These are phyloP conservation scores for Aspergillus oerlinghausenensis DNA, from an alignment of 2,329 filamentous ascomycete genomes.

Conservation along the genomic window DNA sequence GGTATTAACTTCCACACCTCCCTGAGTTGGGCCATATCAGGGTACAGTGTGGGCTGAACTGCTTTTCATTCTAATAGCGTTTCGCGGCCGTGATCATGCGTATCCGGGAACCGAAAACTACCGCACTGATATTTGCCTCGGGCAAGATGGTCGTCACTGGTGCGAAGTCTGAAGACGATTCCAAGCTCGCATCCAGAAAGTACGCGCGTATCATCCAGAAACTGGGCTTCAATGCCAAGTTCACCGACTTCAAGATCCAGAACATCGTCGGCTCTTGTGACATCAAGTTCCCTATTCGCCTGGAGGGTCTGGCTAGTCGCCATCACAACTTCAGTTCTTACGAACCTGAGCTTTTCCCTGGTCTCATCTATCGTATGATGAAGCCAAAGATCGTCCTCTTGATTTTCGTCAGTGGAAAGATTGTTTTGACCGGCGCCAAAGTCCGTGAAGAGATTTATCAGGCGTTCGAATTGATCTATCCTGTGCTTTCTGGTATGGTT, in stretches of 20 bases:
- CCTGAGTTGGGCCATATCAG: conserved; percentile 29
- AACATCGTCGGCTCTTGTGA: conserved; percentile 99
- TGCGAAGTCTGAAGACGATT: conserved; percentile 96
- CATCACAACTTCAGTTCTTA: conserved; percentile 99
- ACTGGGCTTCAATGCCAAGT: conserved; percentile 98
- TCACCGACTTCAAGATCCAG: conserved; percentile 99
- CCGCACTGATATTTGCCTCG: conserved; percentile 92
- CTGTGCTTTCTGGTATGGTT: conserved; percentile 75
- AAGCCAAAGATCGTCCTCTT: conserved; percentile 98
- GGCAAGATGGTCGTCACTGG: conserved; percentile 99
- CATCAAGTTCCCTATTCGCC: conserved; percentile 97
- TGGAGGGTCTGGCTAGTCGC: conserved; percentile 90
- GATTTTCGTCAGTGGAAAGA: conserved; percentile 98
- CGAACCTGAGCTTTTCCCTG: conserved; percentile 96
- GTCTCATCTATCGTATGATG: conserved; percentile 99
- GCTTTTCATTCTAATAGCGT: conserved; percentile 60
- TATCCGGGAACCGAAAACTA: conserved; percentile 98
- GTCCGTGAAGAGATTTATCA: conserved; percentile 98
- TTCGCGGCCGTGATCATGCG: conserved; percentile 99
- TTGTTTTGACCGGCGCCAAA: conserved; percentile 94
- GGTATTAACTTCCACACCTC: conserved; percentile 55
- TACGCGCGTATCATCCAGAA: conserved; percentile 99
- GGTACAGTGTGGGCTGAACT: conserved; percentile 44
- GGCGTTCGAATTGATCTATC: conserved; percentile 95
- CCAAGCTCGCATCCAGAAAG: conserved; percentile 92